A percentile compares a stretch with the other conserved stretches of the same genome.
phyloP scores from a whole-genome alignment of 768 basidiomycete genomes.

The Lactarius indigo region DNA sequence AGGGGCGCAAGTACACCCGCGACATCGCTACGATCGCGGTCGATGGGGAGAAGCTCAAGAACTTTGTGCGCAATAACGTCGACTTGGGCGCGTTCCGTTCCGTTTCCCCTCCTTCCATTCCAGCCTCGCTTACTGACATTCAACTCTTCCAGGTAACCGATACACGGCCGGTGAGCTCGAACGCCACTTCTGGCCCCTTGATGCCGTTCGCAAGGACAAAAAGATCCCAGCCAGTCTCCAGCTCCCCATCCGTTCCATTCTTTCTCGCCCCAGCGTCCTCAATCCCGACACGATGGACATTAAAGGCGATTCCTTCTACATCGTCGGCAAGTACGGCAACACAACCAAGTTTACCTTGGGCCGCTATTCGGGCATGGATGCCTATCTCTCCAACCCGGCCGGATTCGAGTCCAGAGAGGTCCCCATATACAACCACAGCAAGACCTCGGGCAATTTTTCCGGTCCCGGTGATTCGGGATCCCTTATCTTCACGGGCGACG shows the following conservation, averaged over 20 bases:
- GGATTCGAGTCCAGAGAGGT: conserved; percentile 33
- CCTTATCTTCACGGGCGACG: conserved; percentile 36
- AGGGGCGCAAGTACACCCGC: conserved; percentile 29
- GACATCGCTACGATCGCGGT: conserved; percentile 31
- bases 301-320: no score
- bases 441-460: conserved; percentile 34
- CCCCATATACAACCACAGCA: conserved; percentile 36
- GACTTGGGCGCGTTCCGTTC: conserved; percentile 29
- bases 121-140: conserved; percentile 16
- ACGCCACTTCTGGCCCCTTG: conserved; percentile 28
- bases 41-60: conserved; percentile 26
- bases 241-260: conserved; percentile 32
- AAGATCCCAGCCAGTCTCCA: conserved; percentile 33
- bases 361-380: no score
- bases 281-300: conserved; percentile 28
- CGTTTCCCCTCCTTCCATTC: no score
- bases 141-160: conserved; percentile 32
- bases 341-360: no score
- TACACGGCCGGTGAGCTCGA: conserved; percentile 28
- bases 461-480: conserved; percentile 41
- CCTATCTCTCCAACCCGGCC: conserved; percentile 21
- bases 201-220: conserved; percentile 22
- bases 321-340: no score
- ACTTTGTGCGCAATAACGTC: conserved; percentile 24
- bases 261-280: conserved; percentile 30